phyloP scores from a whole-genome alignment of 768 basidiomycete genomes.

The Lepiota venenata region DNA sequence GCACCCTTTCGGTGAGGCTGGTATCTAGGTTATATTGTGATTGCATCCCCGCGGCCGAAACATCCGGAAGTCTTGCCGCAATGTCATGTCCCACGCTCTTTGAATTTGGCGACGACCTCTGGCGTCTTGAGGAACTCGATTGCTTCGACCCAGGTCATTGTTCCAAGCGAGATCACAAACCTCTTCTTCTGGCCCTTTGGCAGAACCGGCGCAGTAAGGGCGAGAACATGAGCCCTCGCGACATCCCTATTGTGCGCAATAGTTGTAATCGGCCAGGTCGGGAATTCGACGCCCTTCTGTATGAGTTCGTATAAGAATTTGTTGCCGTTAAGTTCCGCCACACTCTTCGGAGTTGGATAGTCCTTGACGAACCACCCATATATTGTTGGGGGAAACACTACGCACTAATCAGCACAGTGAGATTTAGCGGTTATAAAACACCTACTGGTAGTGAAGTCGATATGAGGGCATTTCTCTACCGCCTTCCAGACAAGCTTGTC shows the following conservation, averaged over 20 bases:
- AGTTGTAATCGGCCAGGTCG: background rate
- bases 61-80: no score
- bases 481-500: background rate
- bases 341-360: background rate
- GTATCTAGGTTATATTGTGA: background rate
- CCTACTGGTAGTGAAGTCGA: background rate
- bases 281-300: background rate
- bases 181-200: background rate
- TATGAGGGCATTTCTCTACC: background rate
- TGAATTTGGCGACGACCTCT: background rate
- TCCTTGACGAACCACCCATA: background rate
- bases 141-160: slow-evolving; percentile 4
- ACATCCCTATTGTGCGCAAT: background rate
- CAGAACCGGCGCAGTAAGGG: background rate
- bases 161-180: background rate
- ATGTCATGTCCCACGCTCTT: background rate
- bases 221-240: background rate
- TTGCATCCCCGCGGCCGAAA: background rate
- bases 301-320: background rate
- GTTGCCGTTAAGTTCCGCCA: background rate
- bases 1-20: no score
- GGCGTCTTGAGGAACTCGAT: slow-evolving; percentile 2
- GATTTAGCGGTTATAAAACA: background rate
- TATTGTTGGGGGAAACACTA: background rate
- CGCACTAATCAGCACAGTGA: background rate